phyloP scores from a whole-genome alignment of 805 yeast species.

The Schwanniomyces sp. region DNA sequence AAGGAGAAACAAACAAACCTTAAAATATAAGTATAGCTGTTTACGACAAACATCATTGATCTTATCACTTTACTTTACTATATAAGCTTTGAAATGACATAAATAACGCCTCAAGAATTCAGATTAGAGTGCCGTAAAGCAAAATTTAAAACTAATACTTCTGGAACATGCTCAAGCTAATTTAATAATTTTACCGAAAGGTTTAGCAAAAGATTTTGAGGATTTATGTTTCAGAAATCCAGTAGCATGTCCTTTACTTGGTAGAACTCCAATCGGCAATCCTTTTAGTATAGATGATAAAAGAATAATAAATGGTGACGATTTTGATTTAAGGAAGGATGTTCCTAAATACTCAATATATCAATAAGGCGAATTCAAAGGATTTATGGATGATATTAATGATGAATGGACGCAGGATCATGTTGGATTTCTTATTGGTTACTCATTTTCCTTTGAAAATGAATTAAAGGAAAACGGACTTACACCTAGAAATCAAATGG shows the following conservation, averaged over 20 bases:
- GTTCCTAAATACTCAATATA: slow-evolving; percentile 36
- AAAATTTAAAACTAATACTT: slow-evolving; percentile 8
- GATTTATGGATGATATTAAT: slow-evolving; percentile 18
- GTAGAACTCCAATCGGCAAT: slow-evolving; percentile 15
- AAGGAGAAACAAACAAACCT: too few relatives aligned
- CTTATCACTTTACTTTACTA: too few relatives aligned
- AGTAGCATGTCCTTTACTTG: slow-evolving; percentile 39
- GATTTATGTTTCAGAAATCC: slow-evolving; percentile 37
- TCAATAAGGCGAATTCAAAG: slow-evolving; percentile 25
- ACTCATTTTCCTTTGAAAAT: slow-evolving; percentile 41
- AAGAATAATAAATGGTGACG: slow-evolving; percentile 1
- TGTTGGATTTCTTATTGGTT: slow-evolving; percentile 44
- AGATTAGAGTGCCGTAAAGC: slow-evolving; percentile 5
- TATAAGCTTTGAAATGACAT: background rate
- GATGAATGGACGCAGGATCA: slow-evolving; percentile 32
- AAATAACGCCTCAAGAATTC: slow-evolving; percentile 4
- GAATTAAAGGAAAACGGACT: slow-evolving; percentile 29
- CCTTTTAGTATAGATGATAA: background rate
- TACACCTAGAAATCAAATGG: slow-evolving; percentile 20
- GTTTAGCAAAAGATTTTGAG: slow-evolving; percentile 29
- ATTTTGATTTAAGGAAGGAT: slow-evolving; percentile 31
- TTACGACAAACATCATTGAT: too few relatives aligned
- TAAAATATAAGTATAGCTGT: too few relatives aligned
- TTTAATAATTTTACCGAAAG: slow-evolving; percentile 32
- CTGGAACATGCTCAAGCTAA: slow-evolving; percentile 36